These are phyloP conservation scores for Nemania sp. DNA, from an alignment of 2,329 filamentous ascomycete species.

Conservation along the genomic window DNA sequence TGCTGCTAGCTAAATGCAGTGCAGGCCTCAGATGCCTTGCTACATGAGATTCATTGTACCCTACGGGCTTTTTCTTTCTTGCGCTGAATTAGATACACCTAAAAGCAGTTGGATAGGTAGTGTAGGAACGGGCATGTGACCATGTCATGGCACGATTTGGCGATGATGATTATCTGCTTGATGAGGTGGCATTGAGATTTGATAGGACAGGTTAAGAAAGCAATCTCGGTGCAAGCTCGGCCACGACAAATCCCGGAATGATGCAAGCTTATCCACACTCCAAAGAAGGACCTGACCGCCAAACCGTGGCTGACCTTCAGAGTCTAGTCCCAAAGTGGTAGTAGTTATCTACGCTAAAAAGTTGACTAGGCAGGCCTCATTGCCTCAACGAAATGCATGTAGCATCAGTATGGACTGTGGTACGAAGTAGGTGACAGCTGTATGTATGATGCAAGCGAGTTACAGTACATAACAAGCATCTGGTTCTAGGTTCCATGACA, in stretches of 20 bases:
- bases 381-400: background rate
- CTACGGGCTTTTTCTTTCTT: background rate
- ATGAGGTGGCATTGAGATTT: conserved; percentile 26
- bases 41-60: background rate
- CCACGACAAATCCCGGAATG: conserved; percentile 36
- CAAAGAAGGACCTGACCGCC: conserved; percentile 33
- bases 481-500: too few species aligned
- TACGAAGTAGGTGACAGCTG: too few species aligned
- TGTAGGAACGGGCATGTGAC: conserved; percentile 27
- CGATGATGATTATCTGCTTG: conserved; percentile 27
- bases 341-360: conserved; percentile 23
- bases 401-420: too few species aligned
- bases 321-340: conserved; percentile 32
- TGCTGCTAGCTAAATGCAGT: background rate
- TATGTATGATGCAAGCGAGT: too few species aligned
- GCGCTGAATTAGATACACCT: background rate
- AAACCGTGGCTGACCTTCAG: conserved; percentile 16
- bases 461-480: too few species aligned
- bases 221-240: conserved; percentile 40
- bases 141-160: conserved; percentile 26
- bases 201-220: conserved; percentile 26
- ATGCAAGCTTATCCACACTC: conserved; percentile 34
- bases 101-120: conserved; percentile 2
- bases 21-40: background rate
- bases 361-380: background rate